These are phyloP conservation scores for Vigna hirtella DNA, from an alignment of 306 rosid species.

Conservation along the genomic window DNA sequence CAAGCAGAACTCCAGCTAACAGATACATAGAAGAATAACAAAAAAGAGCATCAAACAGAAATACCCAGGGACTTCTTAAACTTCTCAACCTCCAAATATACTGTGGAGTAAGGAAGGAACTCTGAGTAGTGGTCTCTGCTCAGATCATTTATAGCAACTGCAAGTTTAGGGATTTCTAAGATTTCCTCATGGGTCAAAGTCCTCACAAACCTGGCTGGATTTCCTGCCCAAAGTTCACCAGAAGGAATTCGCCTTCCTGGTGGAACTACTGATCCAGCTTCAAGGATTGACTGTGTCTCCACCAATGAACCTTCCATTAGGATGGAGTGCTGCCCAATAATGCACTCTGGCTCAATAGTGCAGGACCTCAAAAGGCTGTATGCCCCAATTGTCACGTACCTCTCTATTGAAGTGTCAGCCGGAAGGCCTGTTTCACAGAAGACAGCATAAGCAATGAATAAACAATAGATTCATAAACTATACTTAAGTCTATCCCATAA, in stretches of 20 bases:
- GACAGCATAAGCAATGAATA: slow-evolving; percentile 30
- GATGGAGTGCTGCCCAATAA: slow-evolving; percentile 96
- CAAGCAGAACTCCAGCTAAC: slow-evolving; percentile 65
- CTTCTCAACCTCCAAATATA: slow-evolving; percentile 96
- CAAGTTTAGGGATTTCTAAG: slow-evolving; percentile 95
- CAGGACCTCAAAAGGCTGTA: slow-evolving; percentile 93
- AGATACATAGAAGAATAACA: slow-evolving; percentile 50
- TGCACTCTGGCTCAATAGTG: slow-evolving; percentile 97
- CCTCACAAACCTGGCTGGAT: slow-evolving; percentile 94
- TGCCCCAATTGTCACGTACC: slow-evolving; percentile 93
- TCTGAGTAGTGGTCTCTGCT: slow-evolving; percentile 84
- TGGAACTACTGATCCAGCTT: slow-evolving; percentile 98
- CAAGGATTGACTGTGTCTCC: slow-evolving; percentile 94
- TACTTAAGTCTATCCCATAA: background rate
- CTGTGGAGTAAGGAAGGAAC: slow-evolving; percentile 94
- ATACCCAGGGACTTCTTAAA: slow-evolving; percentile 93
- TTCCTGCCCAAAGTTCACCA: slow-evolving; percentile 98
- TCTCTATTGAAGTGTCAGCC: slow-evolving; percentile 83
- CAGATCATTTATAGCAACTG: slow-evolving; percentile 88
- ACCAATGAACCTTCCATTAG: slow-evolving; percentile 98
- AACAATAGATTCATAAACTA: slow-evolving; percentile 24
- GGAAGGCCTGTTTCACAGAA: slow-evolving; percentile 80
- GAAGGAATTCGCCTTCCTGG: slow-evolving; percentile 96
- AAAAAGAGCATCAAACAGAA: slow-evolving; percentile 59
- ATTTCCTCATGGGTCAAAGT: slow-evolving; percentile 88